Evolutionary conservation across 306 rosid species (phyloP).

Genomic region (Cicer chorassanicum): DNA sequence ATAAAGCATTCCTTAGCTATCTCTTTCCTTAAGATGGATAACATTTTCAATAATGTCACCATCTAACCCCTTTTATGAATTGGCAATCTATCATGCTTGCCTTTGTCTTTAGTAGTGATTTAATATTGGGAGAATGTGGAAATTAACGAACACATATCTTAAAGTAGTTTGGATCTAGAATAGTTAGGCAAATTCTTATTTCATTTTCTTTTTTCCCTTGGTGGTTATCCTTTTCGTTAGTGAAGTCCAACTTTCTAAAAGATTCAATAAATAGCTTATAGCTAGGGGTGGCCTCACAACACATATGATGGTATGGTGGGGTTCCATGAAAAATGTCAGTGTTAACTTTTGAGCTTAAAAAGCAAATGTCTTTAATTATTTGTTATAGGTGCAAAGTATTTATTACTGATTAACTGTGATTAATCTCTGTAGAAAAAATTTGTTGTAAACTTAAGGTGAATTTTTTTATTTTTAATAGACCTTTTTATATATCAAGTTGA

Average conservation of each 20-base stretch:
- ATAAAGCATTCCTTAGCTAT: slow-evolving; percentile 25
- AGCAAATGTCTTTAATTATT: slow-evolving; percentile 37
- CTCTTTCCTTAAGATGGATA: slow-evolving; percentile 47
- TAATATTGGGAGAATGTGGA: slow-evolving; percentile 40
- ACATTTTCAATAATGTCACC: slow-evolving; percentile 56
- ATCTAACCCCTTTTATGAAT: slow-evolving; percentile 53
- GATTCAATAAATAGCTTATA: slow-evolving; percentile 22
- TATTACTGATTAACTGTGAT: too few relatives aligned
- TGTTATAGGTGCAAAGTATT: too few relatives aligned
- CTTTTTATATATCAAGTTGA: too few relatives aligned
- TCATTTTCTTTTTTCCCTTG: background rate
- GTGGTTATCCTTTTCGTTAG: slow-evolving; percentile 40
- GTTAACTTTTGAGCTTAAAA: slow-evolving; percentile 29
- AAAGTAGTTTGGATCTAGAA: slow-evolving; percentile 47
- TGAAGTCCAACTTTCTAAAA: slow-evolving; percentile 43
- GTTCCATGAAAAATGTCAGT: slow-evolving; percentile 38
- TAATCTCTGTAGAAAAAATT: too few relatives aligned
- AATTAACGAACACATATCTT: slow-evolving; percentile 37
- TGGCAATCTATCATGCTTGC: slow-evolving; percentile 38
- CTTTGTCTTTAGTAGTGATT: slow-evolving; percentile 45
- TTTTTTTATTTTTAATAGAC: too few relatives aligned
- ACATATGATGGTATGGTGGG: slow-evolving; percentile 46
- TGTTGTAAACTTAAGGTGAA: too few relatives aligned
- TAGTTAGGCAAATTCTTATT: slow-evolving; percentile 48
- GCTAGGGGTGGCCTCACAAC: slow-evolving; percentile 38